phyloP scores from a whole-genome alignment of 176 grass and related monocot species.

The Luzula sylvatica region DNA sequence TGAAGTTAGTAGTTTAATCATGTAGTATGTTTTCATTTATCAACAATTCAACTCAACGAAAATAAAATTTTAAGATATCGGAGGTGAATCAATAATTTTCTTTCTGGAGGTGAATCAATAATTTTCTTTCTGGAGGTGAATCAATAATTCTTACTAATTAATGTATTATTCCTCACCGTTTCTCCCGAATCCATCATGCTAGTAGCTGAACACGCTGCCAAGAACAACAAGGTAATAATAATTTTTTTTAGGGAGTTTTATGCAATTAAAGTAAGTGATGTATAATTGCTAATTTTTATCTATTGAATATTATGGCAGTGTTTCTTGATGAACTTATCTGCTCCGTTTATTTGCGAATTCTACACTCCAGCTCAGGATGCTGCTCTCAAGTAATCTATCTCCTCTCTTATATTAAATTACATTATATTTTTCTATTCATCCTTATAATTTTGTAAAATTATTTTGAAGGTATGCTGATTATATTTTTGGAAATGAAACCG shows the following conservation, averaged over 20 bases:
- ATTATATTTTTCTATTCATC: too few species aligned
- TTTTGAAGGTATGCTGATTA: conserved; percentile 55
- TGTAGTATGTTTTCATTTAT: too few species aligned
- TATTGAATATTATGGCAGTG: conserved; percentile 28
- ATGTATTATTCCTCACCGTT: conserved; percentile 87
- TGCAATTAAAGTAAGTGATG: conserved; percentile 1
- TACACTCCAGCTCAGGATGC: conserved; percentile 77
- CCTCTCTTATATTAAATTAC: not conserved
- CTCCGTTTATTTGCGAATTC: conserved; percentile 86
- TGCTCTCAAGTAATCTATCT: conserved; percentile 44
- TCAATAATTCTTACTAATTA: too few species aligned
- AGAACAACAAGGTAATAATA: conserved; percentile 52
- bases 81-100: too few species aligned
- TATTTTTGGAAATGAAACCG: conserved; percentile 82
- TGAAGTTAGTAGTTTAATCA: too few species aligned
- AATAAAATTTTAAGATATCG: too few species aligned
- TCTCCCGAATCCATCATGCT: conserved; percentile 80
- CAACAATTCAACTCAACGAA: too few species aligned
- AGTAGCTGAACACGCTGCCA: conserved; percentile 75
- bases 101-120: too few species aligned
- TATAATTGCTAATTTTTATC: too few species aligned
- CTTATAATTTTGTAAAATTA: too few species aligned
- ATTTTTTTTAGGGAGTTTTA: not conserved
- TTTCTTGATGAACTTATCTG: conserved; percentile 80
- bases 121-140: too few species aligned